A percentile compares a stretch with the other conserved stretches of the same genome.
Conservation (phyloP, 768 basidiomycete genomes). For the Pholiota microspora region DNA sequence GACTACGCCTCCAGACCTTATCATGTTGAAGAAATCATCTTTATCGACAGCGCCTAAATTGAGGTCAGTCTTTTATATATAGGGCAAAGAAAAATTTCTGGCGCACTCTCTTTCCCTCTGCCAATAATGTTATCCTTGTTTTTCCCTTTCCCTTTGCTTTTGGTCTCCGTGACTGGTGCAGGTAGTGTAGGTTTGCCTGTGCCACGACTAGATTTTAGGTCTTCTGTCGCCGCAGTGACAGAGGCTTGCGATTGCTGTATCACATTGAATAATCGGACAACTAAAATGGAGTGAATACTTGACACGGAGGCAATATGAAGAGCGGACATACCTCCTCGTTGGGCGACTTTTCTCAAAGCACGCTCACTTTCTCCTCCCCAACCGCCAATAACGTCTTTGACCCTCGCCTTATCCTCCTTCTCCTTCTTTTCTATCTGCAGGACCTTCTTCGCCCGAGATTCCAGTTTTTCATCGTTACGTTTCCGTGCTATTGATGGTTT, state of each 20-base stretch:
- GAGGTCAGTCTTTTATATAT: slow-evolving; percentile 1
- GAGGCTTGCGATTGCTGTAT: slow-evolving; percentile 79
- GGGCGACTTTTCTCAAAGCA: slow-evolving; percentile 79
- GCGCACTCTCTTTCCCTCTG: slow-evolving; percentile 55
- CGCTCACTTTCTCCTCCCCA: slow-evolving; percentile 87
- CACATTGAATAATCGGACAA: slow-evolving; percentile 85
- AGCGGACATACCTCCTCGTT: slow-evolving; percentile 68
- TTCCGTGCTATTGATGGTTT: slow-evolving; percentile 70
- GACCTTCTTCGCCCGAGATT: slow-evolving; percentile 67
- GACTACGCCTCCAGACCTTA: slow-evolving; percentile 77
- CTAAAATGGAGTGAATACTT: slow-evolving; percentile 29
- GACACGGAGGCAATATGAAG: neutral
- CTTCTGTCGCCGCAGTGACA: slow-evolving; percentile 49
- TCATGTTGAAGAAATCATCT: slow-evolving; percentile 81
- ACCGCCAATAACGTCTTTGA: slow-evolving; percentile 75
- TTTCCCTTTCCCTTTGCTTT: slow-evolving; percentile 49
- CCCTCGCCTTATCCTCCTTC: slow-evolving; percentile 65
- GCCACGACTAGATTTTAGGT: slow-evolving; percentile 61
- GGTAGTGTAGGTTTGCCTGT: slow-evolving; percentile 72
- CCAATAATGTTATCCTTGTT: slow-evolving; percentile 54
- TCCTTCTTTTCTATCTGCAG: slow-evolving; percentile 72
- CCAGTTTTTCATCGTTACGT: slow-evolving; percentile 74
- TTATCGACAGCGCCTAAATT: slow-evolving; percentile 55
- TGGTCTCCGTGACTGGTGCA: slow-evolving; percentile 56
- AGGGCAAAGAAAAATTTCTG: neutral